Conservation (phyloP, 495 filamentous ascomycete genomes). For the Immersiella caudata region DNA sequence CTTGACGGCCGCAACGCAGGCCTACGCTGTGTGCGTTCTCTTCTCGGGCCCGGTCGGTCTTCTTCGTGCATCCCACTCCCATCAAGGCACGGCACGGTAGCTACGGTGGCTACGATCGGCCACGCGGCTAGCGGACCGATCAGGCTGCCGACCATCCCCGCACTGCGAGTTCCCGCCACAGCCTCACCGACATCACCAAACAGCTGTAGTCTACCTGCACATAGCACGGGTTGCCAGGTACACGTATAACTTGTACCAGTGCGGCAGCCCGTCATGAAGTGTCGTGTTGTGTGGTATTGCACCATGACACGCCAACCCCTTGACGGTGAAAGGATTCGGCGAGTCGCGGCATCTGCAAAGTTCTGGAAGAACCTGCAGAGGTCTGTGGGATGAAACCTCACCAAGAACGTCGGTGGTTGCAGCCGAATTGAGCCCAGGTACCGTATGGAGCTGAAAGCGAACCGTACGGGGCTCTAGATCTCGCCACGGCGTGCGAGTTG, state of each 20-base stretch:
- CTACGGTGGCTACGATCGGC: not conserved
- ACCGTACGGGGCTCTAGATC: not conserved
- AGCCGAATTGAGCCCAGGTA: too few relatives aligned
- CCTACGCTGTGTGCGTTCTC: not conserved
- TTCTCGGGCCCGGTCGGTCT: not conserved
- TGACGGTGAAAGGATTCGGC: not conserved
- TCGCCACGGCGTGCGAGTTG: too few relatives aligned
- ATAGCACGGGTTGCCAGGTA: not conserved
- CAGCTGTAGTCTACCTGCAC: not conserved
- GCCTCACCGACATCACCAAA: not conserved
- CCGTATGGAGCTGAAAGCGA: not conserved
- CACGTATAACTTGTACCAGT: not conserved
- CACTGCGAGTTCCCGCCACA: not conserved
- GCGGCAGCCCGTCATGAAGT: not conserved
- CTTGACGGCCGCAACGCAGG: not conserved
- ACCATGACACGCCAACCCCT: not conserved
- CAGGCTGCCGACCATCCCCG: not conserved
- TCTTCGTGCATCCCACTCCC: not conserved
- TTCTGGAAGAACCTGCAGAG: not conserved
- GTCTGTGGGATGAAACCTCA: too few relatives aligned
- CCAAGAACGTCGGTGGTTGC: too few relatives aligned
- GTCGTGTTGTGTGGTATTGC: not conserved
- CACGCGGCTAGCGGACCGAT: not conserved
- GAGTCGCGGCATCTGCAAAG: not conserved
- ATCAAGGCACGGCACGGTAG: not conserved